Base-by-base conservation (phyloP, 1,139 yeast species). In the Chernovozyma aurita region DNA sequence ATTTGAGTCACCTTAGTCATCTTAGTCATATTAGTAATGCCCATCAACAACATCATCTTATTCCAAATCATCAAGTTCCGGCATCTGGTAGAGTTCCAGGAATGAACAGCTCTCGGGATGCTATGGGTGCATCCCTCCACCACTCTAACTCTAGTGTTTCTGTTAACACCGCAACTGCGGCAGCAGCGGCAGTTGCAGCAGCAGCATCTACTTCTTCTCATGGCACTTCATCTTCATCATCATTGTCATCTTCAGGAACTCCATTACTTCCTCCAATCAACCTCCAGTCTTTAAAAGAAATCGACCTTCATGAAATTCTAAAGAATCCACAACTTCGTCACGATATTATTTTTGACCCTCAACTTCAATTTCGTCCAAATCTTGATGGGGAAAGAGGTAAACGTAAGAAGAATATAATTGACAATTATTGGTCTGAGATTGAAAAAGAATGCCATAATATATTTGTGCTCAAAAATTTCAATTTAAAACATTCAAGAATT, bases 301-400 rank as follows among this genome's bases (percentile, higher is more conserved):
- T 90, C 41, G 97, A 90, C 53, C 64, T 90, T 37, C 86, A 85
- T 44, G 96, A 88, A 53, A 88, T 92, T 39, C 71, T 90, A 50
- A 85, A 85, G 55, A 90, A 90, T 59, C 96, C 96, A 7, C 96
- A 87, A 59, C 69, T 90, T 41, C 76, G 97, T 44, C 97, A 90
- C 57, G 97, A 90, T 55, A 86, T 90, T 40, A 72, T 87, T 20
- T 90, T 90, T 55, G 97, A 90, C 61, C 95, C 97, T 14, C 87
- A 85, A 54, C 70, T 90, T 41, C 96, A 88, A 65, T 88, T 88
- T 59, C 73, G 96, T 49, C 96, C 97, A 29, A 85, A 90, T 56
- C 65, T 87, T 48, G 95, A 88, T 58, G 95, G 96, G 35, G 95
- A 86, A 59, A 68, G 95, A 38, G 96, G 95, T 27, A 71, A 79